Evolutionary conservation across 2,329 filamentous ascomycete genomes (phyloP), one percentile per base, ranked within the genome.

Genomic region (Neofusicoccum parvum): DNA sequence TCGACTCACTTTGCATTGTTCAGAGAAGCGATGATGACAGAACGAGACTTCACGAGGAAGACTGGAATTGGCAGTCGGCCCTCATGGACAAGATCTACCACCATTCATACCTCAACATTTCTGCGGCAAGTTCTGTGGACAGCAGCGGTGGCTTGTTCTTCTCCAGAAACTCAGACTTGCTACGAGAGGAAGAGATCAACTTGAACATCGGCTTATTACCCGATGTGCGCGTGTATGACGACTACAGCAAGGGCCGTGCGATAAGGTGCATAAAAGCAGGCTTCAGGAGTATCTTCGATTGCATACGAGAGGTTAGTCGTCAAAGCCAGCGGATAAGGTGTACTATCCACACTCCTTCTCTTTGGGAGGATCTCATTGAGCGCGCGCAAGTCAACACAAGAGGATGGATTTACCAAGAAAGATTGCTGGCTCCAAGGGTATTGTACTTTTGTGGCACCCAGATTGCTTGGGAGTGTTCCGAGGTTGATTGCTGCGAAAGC

Each of bases 351-450:
- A 66, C 70, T 15, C 48, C 49, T 2, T 67, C 68, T 3, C 41
- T 64, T 10, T 72, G 70, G 70, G n/a, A 64, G 1, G 51, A 69
- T 1, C 48, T 66, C 1, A 67, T 73, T 3, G 67, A 72, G 3
- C 15, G 64, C 0, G 68, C 65, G 39, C 65, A 69, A 1, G 62
- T 73, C 6, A 72, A 72, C 49, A 43, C 11, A n/a, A 41, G 71
- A n/a, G 72, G 63, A 2, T 74, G 72, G 72, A 70, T 71, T 0
- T 51, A 72, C 0, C 72, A 74, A 49, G 72, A 74, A 41, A 62
- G 72, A 2, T 49, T 74, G 2, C 36, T 74, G 46, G 59, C 69
- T 7, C 69, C 69, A 1, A 64, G 72, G 6, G 67, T 74, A 0
- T 1, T 73, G 0, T 69, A 73, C n/a, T 74, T 72, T 45, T 69